Evolutionary conservation across 2,329 filamentous ascomycete species (phyloP).

Genomic region (Colletotrichum lentis): DNA sequence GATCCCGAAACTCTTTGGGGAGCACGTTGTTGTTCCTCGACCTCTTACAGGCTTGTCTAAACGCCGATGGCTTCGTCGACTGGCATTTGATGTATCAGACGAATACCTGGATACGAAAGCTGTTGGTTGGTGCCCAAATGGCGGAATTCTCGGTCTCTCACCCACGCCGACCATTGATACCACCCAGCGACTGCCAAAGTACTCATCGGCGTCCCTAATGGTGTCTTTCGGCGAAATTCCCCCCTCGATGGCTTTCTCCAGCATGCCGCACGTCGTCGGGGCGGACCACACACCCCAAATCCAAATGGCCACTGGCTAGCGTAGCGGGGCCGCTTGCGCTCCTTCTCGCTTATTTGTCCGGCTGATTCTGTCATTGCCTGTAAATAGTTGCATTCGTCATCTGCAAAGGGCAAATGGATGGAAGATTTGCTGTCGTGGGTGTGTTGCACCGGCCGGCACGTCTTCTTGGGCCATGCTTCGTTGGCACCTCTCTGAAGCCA

Average conservation of each 20-base stretch:
- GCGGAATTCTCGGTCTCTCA: conserved; percentile 8
- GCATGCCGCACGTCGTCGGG: conserved; percentile 18
- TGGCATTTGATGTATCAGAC: conserved; percentile 32
- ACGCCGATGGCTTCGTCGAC: conserved; percentile 9
- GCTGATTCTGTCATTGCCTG: not conserved
- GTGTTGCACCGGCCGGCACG: conserved; percentile 16
- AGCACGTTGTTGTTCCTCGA: conserved; percentile 28
- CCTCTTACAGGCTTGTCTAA: conserved; percentile 29
- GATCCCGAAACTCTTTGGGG: conserved; percentile 30
- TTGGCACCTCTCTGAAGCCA: conserved; percentile 6
- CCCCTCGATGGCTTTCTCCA: conserved; percentile 19
- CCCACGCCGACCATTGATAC: not conserved
- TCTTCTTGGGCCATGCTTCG: conserved; percentile 15
- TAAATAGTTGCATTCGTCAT: conserved; percentile 22
- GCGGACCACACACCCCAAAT: conserved; percentile 23
- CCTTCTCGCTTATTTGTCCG: conserved; percentile 9
- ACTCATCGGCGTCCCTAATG: not conserved
- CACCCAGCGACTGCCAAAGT: conserved; percentile 6
- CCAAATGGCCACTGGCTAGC: conserved; percentile 24
- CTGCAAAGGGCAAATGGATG: conserved; percentile 11
- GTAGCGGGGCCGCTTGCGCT: conserved; percentile 4
- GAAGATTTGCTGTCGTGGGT: conserved; percentile 1
- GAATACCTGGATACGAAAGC: conserved; percentile 2
- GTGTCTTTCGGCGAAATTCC: conserved; percentile 23
- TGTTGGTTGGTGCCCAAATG: not conserved